Conservation (phyloP, 768 basidiomycete species). For the Hemileccinum rubropunctum region DNA sequence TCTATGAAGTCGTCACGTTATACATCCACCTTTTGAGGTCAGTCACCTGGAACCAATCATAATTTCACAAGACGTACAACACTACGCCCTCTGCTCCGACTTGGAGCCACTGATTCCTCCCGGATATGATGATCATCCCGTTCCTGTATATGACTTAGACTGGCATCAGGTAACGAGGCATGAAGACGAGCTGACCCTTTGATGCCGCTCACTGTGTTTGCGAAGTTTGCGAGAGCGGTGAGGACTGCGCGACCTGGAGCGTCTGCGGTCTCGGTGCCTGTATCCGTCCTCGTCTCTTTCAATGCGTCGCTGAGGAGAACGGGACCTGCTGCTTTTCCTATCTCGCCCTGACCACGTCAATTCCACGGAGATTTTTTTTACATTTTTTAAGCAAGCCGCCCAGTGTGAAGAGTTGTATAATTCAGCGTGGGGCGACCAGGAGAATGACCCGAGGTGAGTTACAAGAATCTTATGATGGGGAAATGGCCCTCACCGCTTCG, state of each 20-base stretch:
- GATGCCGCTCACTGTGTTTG: slow-evolving; percentile 2
- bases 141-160: slow-evolving; percentile 1
- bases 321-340: slow-evolving; percentile 23
- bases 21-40: slow-evolving; percentile 26
- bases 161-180: background rate
- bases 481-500: slow-evolving; percentile 25
- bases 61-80: slow-evolving; percentile 24
- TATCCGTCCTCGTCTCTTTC: slow-evolving; percentile 11
- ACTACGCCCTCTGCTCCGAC: slow-evolving; percentile 22
- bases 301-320: slow-evolving; percentile 19
- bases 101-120: slow-evolving; percentile 1
- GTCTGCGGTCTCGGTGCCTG: slow-evolving; percentile 8
- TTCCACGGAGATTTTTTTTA: background rate
- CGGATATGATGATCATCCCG: slow-evolving; percentile 4
- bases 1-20: slow-evolving; percentile 18
- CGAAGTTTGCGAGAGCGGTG: slow-evolving; percentile 3
- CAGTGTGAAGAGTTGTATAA: slow-evolving; percentile 7
- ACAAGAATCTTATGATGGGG: background rate
- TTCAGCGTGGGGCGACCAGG: slow-evolving; percentile 23
- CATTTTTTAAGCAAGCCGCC: slow-evolving; percentile 13
- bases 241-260: slow-evolving; percentile 26
- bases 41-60: slow-evolving; percentile 3
- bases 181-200: slow-evolving; percentile 1
- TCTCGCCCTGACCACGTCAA: slow-evolving; percentile 14
- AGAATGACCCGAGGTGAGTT: slow-evolving; percentile 23